Conservation (phyloP, 1,139 yeast genomes). For the Protomyces gravidus region DNA sequence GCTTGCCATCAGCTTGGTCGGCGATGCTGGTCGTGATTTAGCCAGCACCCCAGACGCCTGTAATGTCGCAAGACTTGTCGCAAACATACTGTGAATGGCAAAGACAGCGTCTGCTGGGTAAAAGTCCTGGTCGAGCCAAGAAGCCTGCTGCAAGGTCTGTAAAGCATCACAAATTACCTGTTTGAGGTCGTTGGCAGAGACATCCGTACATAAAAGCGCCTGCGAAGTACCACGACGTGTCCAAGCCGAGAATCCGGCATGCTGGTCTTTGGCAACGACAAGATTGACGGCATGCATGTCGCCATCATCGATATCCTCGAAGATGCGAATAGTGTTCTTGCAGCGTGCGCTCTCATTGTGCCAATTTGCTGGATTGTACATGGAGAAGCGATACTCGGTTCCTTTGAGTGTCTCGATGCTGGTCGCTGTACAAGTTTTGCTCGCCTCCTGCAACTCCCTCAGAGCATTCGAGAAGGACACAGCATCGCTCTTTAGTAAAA, state of each 20-base stretch:
- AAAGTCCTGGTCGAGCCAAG: constrained; percentile 4
- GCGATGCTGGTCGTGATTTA: constrained; percentile 15
- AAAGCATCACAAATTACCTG: constrained; percentile 3
- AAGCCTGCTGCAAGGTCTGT: background rate
- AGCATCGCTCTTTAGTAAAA: constrained; percentile 9
- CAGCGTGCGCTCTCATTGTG: background rate
- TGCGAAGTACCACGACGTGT: background rate
- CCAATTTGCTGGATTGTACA: constrained; percentile 9
- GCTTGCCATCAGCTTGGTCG: constrained; percentile 14
- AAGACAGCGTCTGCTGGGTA: background rate
- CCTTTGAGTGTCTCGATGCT: background rate
- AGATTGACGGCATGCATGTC: background rate
- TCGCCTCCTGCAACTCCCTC: background rate
- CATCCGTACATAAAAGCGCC: constrained; percentile 7
- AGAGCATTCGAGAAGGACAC: constrained; percentile 1
- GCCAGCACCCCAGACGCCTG: background rate
- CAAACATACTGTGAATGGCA: constrained; percentile 3
- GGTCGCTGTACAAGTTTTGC: background rate
- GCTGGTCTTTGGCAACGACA: background rate
- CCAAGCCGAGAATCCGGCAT: background rate
- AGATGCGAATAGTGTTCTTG: constrained; percentile 1
- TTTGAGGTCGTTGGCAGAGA: background rate
- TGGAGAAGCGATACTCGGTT: background rate
- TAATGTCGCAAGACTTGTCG: background rate
- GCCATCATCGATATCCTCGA: background rate